These are phyloP conservation scores for Wickerhamomyces sp. DNA, from an alignment of 1,139 yeast species.

Conservation along the genomic window DNA sequence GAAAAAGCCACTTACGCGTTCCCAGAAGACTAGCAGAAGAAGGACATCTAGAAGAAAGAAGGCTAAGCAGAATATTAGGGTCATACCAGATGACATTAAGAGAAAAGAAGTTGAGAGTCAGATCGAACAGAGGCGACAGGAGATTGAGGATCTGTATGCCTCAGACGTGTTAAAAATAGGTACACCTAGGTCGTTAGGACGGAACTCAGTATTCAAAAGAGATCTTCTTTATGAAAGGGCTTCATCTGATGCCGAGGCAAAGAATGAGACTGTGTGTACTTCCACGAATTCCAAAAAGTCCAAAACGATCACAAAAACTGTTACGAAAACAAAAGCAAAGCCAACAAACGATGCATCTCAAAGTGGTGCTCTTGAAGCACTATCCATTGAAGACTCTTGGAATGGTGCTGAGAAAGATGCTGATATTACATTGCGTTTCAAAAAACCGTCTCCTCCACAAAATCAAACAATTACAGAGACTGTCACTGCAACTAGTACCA, in stretches of 20 bases:
- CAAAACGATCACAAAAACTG: slow-evolving; percentile 7
- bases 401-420: too few species aligned
- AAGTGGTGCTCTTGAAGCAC: too few species aligned
- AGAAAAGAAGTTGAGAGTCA: background rate
- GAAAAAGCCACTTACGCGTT: slow-evolving; percentile 2
- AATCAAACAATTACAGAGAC: too few species aligned
- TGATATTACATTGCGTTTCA: too few species aligned
- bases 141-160: slow-evolving; percentile 1
- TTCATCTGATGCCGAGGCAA: slow-evolving; percentile 2
- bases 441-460: too few species aligned
- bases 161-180: background rate
- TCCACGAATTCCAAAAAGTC: slow-evolving; percentile 3
- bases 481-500: slow-evolving; percentile 5
- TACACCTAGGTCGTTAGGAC: background rate
- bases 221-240: slow-evolving; percentile 3
- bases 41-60: background rate
- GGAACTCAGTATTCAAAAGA: slow-evolving; percentile 1
- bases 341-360: too few species aligned
- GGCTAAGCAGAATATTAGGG: background rate
- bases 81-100: background rate
- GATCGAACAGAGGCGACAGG: background rate
- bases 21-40: slow-evolving; percentile 1
- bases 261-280: background rate
- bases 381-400: too few species aligned
- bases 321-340: slow-evolving; percentile 5